Percentiles rank a stretch among this genome's conserved stretches.
phyloP scores from a whole-genome alignment of 371 early-diverging fungal genomes.

The Rhizopus stolonifer region DNA sequence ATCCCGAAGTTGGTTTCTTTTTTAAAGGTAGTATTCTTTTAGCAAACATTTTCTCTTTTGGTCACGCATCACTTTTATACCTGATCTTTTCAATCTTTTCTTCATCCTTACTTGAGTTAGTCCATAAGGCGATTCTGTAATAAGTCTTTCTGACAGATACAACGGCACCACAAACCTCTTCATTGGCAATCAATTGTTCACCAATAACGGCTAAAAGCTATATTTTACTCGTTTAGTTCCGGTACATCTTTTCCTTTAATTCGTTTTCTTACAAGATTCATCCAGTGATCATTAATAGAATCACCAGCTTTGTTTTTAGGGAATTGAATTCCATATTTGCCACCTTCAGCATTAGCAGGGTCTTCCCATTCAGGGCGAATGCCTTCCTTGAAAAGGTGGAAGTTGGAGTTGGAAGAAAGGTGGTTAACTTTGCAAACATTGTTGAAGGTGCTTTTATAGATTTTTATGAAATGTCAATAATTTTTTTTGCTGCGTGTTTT shows the following conservation, averaged over 20 bases:
- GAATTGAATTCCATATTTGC: conserved; percentile 91
- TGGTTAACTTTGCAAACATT: conserved; percentile 82
- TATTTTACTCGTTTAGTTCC: neutral
- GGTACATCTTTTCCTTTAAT: neutral
- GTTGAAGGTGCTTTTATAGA: conserved; percentile 83
- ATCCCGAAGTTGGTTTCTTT: conserved; percentile 58
- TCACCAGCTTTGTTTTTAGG: conserved; percentile 70
- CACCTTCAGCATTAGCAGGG: conserved; percentile 92
- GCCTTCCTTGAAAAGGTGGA: conserved; percentile 96
- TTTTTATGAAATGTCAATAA: neutral
- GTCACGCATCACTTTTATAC: no score
- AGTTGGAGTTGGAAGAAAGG: conserved; percentile 81
- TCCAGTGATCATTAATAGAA: conserved; percentile 84
- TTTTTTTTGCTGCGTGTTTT: no score
- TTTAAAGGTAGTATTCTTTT: neutral
- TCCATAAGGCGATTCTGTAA: conserved; percentile 91
- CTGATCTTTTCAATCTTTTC: conserved; percentile 65
- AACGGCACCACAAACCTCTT: conserved; percentile 91
- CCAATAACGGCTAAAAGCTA: conserved; percentile 90
- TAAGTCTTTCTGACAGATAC: conserved; percentile 79
- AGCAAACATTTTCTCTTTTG: no score
- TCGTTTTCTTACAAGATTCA: conserved; percentile 65
- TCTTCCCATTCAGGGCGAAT: conserved; percentile 99
- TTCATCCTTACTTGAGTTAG: conserved; percentile 69
- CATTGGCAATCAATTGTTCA: conserved; percentile 76